Percentiles rank a stretch among this genome's conserved stretches.
Evolutionary conservation across 176 grass and related monocot species (phyloP).

Genomic region (Tillandsia leiboldiana): DNA sequence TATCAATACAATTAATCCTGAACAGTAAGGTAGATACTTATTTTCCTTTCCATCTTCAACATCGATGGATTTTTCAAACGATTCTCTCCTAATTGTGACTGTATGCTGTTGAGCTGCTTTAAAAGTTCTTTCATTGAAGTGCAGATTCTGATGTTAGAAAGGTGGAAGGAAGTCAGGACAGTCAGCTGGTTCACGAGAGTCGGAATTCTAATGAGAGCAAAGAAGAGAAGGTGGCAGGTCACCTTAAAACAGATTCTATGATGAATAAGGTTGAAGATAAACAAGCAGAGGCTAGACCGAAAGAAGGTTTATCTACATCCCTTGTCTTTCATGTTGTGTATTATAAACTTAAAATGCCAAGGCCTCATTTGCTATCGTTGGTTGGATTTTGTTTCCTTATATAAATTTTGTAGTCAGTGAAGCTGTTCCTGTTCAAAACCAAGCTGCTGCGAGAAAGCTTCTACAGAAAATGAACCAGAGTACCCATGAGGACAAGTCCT

Average conservation of each 20-base stretch:
- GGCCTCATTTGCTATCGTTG: no score
- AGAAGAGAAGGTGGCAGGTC: constrained; percentile 22
- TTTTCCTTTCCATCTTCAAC: no score
- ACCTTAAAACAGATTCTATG: constrained; percentile 22
- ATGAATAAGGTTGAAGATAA: constrained; percentile 28
- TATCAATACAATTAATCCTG: no score
- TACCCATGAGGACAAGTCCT: constrained; percentile 29
- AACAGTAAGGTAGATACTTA: no score
- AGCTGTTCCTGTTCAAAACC: constrained; percentile 90
- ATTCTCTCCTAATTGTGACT: constrained; percentile 2
- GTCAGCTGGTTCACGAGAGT: constrained; percentile 12
- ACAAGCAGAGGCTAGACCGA: constrained; percentile 54
- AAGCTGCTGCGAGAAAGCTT: constrained; percentile 84
- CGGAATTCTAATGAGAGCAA: constrained; percentile 18
- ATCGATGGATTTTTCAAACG: no score
- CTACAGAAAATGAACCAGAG: constrained; percentile 72
- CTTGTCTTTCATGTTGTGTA: neutral
- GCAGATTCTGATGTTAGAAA: constrained; percentile 39
- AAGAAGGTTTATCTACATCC: constrained; percentile 50
- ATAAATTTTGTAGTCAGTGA: constrained; percentile 45
- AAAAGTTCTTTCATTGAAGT: constrained; percentile 6
- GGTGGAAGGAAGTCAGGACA: constrained; percentile 22
- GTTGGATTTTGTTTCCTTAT: neutral
- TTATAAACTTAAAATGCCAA: neutral
- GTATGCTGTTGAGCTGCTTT: neutral